phyloP scores from a whole-genome alignment of 495 filamentous ascomycete species.

The Rhypophila decipiens region DNA sequence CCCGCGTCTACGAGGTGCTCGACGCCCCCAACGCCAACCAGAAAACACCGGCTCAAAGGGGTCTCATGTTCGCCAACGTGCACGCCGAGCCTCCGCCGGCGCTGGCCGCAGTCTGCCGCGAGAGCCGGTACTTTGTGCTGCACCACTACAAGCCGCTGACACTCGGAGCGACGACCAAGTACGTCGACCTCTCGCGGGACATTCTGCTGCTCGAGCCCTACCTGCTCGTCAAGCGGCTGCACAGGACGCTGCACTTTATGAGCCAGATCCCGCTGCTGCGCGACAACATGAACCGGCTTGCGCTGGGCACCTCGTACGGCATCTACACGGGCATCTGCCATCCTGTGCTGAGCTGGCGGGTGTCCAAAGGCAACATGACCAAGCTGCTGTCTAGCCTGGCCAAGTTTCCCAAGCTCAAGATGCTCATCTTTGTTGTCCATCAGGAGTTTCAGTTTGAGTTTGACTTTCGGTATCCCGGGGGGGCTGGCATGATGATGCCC shows the following conservation, averaged over 20 bases:
- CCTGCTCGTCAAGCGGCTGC: conserved; percentile 41
- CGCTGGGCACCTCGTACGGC: conserved; percentile 43
- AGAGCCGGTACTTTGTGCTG: conserved; percentile 41
- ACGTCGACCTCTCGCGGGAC: conserved; percentile 39
- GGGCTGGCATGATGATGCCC: conserved; percentile 22
- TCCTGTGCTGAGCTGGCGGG: conserved; percentile 39
- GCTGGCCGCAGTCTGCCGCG: conserved; percentile 39
- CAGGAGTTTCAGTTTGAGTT: conserved; percentile 43
- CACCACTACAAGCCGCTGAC: conserved; percentile 43
- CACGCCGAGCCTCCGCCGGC: conserved; percentile 41
- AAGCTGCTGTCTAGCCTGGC: conserved; percentile 37
- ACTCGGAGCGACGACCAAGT: conserved; percentile 40
- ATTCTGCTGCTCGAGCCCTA: conserved; percentile 46
- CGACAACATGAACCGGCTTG: conserved; percentile 35
- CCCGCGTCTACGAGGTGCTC: conserved; percentile 43
- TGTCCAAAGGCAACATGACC: conserved; percentile 43
- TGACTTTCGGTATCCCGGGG: conserved; percentile 27
- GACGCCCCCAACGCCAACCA: conserved; percentile 38
- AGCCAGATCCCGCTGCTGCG: conserved; percentile 41
- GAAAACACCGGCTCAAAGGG: conserved; percentile 32
- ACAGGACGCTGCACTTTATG: conserved; percentile 41
- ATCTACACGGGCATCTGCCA: conserved; percentile 41
- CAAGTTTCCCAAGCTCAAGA: conserved; percentile 36
- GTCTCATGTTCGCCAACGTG: conserved; percentile 43
- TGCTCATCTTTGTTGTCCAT: conserved; percentile 40